Conservation (phyloP, 495 filamentous ascomycete species). For the Diplogelasinospora grovesii region DNA sequence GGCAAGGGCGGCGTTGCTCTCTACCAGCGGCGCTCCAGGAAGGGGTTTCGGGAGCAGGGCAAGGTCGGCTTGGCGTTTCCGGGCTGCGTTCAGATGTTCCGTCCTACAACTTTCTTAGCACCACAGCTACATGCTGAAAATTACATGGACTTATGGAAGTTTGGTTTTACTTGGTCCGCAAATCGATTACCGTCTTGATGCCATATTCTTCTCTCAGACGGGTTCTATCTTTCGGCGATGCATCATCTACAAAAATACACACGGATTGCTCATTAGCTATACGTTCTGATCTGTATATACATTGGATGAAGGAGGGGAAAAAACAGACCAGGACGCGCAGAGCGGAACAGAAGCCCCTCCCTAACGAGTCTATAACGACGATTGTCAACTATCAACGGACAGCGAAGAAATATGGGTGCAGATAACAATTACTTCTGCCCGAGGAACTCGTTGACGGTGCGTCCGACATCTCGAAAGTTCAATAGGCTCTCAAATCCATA, state of each 20-base stretch:
- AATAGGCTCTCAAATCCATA: slow-evolving; percentile 55
- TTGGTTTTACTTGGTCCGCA: slow-evolving; percentile 59
- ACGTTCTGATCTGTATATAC: too few species aligned
- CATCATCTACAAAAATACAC: too few species aligned
- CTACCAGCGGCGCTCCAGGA: slow-evolving; percentile 24
- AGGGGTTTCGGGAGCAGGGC: slow-evolving; percentile 12
- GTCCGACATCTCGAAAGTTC: slow-evolving; percentile 84
- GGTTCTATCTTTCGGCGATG: slow-evolving; percentile 55
- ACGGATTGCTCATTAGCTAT: too few species aligned
- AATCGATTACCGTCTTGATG: slow-evolving; percentile 67
- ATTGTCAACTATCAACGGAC: too few species aligned
- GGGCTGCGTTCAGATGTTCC: slow-evolving; percentile 63
- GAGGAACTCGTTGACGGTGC: slow-evolving; percentile 56
- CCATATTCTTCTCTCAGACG: slow-evolving; percentile 54
- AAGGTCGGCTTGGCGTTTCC: slow-evolving; percentile 50
- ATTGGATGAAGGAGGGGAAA: too few species aligned
- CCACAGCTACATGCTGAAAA: neutral
- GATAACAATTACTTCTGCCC: slow-evolving; percentile 51
- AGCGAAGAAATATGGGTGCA: too few species aligned
- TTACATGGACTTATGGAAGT: neutral
- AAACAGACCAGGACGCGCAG: slow-evolving; percentile 61
- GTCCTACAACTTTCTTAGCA: slow-evolving; percentile 35
- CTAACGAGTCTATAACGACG: slow-evolving; percentile 55
- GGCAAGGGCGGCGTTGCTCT: slow-evolving; percentile 36
- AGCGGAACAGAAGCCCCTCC: slow-evolving; percentile 66